Base-by-base conservation (phyloP, 768 basidiomycete genomes). In the Mycena capillaripes region DNA sequence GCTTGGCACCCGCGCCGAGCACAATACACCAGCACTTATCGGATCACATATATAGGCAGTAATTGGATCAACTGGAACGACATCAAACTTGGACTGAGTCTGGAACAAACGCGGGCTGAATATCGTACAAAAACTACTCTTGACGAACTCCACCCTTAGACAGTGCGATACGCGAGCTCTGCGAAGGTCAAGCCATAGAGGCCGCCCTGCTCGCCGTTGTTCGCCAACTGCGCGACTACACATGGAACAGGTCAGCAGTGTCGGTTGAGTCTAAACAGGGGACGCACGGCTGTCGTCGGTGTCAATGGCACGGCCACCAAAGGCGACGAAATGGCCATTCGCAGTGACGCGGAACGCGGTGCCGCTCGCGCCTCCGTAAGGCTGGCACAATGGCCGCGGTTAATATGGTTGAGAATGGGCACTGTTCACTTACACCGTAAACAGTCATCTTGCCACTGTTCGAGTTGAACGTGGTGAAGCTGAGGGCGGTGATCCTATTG, bases 341-440 rank as follows among this genome's bases (percentile, higher is more conserved):
- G 62, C 62, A 12, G 62, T 64, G 46, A 64, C 42, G 30, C 48
- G 48, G 44, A 64, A 64, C 16, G 38, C 38, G 3, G 27, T 62
- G 12, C 60, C 60, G 42, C 16, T 29, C 36, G 60, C 4, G 16
- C 60, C 40, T 25, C 42, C 60, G 42, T 40, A 62, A 4, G 40
- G 60, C 38, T 44, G 34, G 34, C 12, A 36, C 12, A 36, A 36
- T 36, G 34, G 34, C 6, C 34, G 34, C 6, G 34, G 34, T 36
- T 36, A 36, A 36, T 36, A 6, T 6, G 12, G 34, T 36, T 36
- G 34, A 36, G 7, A 36, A 6, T 36, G 12, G 34, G 34, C 34
- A 36, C 34, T 36, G 6, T 12, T 36, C 34, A 36, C 34, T 12
- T 36, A 36, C 34, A 6, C 34, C 60, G 21, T 21, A 19, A 46